Percentiles rank a stretch among this genome's conserved stretches.
Conservation (phyloP, 164 flowering plant genomes). For the Dillenia suffruticosa region DNA sequence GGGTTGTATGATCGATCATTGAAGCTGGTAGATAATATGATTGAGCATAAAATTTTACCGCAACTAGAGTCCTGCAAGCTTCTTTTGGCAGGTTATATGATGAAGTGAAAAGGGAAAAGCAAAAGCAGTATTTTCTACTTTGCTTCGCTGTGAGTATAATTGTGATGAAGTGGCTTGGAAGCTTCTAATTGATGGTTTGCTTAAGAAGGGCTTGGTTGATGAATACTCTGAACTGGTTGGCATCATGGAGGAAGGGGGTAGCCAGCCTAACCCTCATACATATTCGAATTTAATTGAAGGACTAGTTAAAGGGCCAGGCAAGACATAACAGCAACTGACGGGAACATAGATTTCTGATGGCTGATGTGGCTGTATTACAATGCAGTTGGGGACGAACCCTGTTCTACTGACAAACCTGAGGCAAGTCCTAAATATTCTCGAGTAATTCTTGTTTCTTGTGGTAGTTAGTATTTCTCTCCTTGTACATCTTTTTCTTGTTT, state of each 20-base stretch:
- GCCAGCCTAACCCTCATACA: conserved; percentile 45
- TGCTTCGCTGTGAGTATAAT: conserved; percentile 55
- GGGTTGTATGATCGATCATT: conserved; percentile 46
- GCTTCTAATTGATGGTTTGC: conserved; percentile 74
- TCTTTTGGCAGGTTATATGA: conserved; percentile 61
- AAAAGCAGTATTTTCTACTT: conserved; percentile 33
- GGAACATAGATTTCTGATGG: no score
- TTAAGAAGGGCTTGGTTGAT: conserved; percentile 48
- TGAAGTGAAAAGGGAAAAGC: conserved; percentile 39
- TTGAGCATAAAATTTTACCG: conserved; percentile 35
- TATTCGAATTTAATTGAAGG: conserved; percentile 56
- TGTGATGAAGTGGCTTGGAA: conserved; percentile 77
- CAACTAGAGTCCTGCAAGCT: conserved; percentile 50
- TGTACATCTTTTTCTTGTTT: no score
- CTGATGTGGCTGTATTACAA: no score
- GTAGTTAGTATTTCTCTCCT: no score
- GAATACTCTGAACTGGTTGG: conserved; percentile 49
- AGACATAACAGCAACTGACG: not conserved
- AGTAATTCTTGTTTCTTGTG: no score
- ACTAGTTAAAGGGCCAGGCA: conserved; percentile 18
- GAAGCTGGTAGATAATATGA: conserved; percentile 42
- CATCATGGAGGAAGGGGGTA: conserved; percentile 64
- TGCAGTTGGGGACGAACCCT: no score
- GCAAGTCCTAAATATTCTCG: no score
- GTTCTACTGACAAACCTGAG: no score